Evolutionary conservation across 257 asterid genomes (phyloP).

Genomic region (Henckelia pumila): DNA sequence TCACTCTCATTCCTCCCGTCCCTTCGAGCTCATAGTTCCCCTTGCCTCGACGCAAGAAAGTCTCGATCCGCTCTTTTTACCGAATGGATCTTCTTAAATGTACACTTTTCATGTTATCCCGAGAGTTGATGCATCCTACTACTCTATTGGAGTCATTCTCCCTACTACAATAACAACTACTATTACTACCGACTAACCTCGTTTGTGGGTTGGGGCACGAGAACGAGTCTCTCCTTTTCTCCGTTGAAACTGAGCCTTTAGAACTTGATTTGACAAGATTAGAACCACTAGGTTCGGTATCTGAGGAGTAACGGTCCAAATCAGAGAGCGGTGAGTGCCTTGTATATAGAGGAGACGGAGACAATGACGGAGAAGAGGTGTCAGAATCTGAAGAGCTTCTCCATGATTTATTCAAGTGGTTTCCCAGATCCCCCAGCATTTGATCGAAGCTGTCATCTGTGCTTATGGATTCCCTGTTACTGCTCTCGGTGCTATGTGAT

Average conservation of each 20-base stretch:
- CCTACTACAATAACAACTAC: constrained; percentile 27
- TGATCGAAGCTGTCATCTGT: constrained; percentile 53
- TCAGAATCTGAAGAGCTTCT: constrained; percentile 60
- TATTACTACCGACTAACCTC: constrained; percentile 28
- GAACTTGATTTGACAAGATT: constrained; percentile 26
- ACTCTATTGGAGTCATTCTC: constrained; percentile 40
- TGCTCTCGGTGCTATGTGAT: constrained; percentile 69
- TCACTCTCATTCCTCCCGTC: constrained; percentile 19
- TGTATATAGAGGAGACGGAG: constrained; percentile 46
- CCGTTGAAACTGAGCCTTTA: constrained; percentile 8
- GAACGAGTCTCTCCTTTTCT: constrained; percentile 25
- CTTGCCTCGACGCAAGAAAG: constrained; percentile 12
- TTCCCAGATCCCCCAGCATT: constrained; percentile 36
- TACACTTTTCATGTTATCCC: constrained; percentile 34
- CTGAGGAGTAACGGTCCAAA: constrained; percentile 38
- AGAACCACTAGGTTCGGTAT: constrained; percentile 25
- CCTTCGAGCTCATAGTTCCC: constrained; percentile 28
- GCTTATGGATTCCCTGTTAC: constrained; percentile 49
- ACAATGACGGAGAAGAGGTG: constrained; percentile 58
- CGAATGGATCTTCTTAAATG: constrained; percentile 36
- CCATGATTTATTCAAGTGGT: constrained; percentile 31
- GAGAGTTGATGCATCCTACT: constrained; percentile 38
- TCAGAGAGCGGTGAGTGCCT: constrained; percentile 46
- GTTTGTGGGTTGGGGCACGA: constrained; percentile 36
- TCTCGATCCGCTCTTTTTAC: constrained; percentile 24